Base-by-base conservation (phyloP, 2,329 filamentous ascomycete species). In the Cryphonectria carpinicola region DNA sequence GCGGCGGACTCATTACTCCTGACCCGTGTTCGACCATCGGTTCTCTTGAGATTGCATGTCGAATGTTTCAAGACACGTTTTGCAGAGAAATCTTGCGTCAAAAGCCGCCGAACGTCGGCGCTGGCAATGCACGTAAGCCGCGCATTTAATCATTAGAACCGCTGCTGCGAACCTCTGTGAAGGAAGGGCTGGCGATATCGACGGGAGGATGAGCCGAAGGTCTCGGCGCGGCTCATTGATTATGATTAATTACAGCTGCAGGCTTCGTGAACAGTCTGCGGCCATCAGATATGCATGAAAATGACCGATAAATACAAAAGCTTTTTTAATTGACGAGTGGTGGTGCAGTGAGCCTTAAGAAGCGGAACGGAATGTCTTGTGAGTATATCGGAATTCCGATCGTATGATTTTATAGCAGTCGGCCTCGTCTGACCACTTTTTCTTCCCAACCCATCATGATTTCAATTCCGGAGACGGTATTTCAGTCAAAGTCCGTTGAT, bases 71-170 rank as follows among this genome's bases (percentile, higher is more conserved):
- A 52, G n/a, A 14, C n/a, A 28, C 52, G 10, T 28, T 54, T 28
- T 28, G 37, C 52, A 54, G 25, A 54, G 52, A n/a, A 54, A 25
- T 52, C n/a, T 54, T 54, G 52, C 52, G 52, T 54, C 52, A 54
- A 54, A 54, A 54, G 52, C n/a, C 52, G 52, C 52, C 52, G 52
- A 54, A 54, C n/a, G 25, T 28, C 52, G 25, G 52, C 52, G 52
- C 52, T 4, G 52, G 52, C 11, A 7, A 28, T 54, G 52, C n/a
- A 54, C 52, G 52, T 54, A 54, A 54, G 46, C 46, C 19, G 46
- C 19, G 6, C 46, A 49, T 49, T 49, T 37, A 37, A 3, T 49
- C 32, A 32, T 32, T 49, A 22, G 46, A 49, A 8, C 19, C 19
- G 46, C 46, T 49, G 46, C 14, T 32, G 32, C 32, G 32, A 7